phyloP scores from a whole-genome alignment of 345 rosid species.

The Litchi chinensis region DNA sequence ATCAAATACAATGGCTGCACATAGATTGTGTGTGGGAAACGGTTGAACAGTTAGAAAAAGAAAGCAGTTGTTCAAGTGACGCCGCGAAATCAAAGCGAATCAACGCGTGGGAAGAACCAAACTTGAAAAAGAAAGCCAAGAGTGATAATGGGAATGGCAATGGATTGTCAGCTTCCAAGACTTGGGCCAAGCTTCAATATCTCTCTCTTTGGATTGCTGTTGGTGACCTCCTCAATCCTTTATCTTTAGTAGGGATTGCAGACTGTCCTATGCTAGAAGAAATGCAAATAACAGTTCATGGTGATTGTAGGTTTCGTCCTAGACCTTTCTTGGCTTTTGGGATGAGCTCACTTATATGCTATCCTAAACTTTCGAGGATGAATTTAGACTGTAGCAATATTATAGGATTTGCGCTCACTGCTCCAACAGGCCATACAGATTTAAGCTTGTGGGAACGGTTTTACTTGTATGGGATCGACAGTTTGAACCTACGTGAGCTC shows the following conservation, averaged over 20 bases:
- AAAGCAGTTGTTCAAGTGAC: constrained; percentile 14
- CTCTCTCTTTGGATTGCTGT: constrained; percentile 82
- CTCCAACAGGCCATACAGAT: constrained; percentile 79
- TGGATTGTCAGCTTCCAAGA: constrained; percentile 35
- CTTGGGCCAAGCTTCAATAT: constrained; percentile 65
- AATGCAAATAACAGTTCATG: constrained; percentile 70
- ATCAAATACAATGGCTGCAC: constrained; percentile 66
- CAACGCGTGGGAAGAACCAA: constrained; percentile 16
- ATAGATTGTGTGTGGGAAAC: constrained; percentile 83
- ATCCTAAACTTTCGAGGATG: constrained; percentile 77
- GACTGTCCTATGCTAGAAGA: constrained; percentile 87
- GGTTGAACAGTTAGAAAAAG: constrained; percentile 27
- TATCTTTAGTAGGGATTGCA: constrained; percentile 55
- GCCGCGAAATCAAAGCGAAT: neutral
- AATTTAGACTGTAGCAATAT: constrained; percentile 70
- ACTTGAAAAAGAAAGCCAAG: constrained; percentile 53
- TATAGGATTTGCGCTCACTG: constrained; percentile 70
- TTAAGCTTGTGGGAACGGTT: constrained; percentile 92
- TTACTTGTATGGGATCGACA: constrained; percentile 66
- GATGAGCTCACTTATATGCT: constrained; percentile 53
- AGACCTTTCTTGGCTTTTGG: constrained; percentile 63
- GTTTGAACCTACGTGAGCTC: constrained; percentile 62
- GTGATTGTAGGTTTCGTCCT: constrained; percentile 69
- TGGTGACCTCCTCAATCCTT: constrained; percentile 65
- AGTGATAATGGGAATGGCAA: constrained; percentile 36